A percentile compares a stretch with the other conserved stretches of the same genome.
These are phyloP conservation scores for Bipolaris victoriae DNA, from an alignment of 2,329 filamentous ascomycete species.

Conservation along the genomic window DNA sequence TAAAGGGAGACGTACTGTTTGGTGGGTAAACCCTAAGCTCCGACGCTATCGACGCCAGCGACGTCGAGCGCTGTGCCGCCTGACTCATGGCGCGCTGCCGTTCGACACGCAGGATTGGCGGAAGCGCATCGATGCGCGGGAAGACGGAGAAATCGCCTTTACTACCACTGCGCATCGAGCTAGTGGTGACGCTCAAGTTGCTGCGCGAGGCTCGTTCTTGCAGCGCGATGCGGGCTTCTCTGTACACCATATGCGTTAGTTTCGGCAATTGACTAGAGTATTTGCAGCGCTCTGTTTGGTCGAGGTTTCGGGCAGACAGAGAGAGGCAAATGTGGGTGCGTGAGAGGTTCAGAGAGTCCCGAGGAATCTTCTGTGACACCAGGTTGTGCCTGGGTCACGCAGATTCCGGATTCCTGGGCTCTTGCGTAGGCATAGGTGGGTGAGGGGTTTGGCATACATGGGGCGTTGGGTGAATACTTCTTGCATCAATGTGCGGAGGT, in stretches of 20 bases:
- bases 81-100: constrained; percentile 1
- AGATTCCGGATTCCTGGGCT: constrained; percentile 7
- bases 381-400: constrained; percentile 3
- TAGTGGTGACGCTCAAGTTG: not conserved
- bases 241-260: constrained; percentile 6
- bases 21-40: constrained; percentile 16
- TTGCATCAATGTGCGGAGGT: constrained; percentile 23
- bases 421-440: constrained; percentile 3
- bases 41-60: not conserved
- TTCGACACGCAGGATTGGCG: not conserved
- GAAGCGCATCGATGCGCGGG: constrained; percentile 1
- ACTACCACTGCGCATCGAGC: no score
- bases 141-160: not conserved
- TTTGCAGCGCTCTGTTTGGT: no score
- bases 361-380: constrained; percentile 3
- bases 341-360: not conserved
- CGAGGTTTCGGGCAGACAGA: not conserved
- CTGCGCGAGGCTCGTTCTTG: not conserved
- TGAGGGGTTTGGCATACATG: constrained; percentile 9
- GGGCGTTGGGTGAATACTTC: constrained; percentile 9
- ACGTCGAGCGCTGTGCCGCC: not conserved
- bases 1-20: constrained; percentile 11
- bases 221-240: not conserved
- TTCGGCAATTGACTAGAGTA: not conserved
- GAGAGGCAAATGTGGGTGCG: not conserved